Evolutionary conservation across 2,329 filamentous ascomycete genomes (phyloP).

Genomic region (Neophaeococcomyces aloes): DNA sequence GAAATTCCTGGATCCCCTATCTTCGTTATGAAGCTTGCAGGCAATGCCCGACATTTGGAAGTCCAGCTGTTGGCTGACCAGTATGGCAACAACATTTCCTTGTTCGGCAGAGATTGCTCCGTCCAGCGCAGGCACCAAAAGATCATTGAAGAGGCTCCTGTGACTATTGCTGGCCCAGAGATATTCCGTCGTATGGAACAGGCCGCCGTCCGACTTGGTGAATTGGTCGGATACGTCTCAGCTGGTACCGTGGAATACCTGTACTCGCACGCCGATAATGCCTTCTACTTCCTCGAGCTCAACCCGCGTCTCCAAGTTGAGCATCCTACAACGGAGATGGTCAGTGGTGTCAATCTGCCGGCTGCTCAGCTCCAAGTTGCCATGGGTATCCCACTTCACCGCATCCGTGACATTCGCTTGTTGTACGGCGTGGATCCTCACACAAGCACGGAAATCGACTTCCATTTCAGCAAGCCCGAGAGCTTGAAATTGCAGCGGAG

Average conservation of each 20-base stretch:
- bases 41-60: slow-evolving; percentile 91
- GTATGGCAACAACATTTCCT: slow-evolving; percentile 98
- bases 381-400: slow-evolving; percentile 93
- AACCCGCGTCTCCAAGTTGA: slow-evolving; percentile 99
- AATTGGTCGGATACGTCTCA: slow-evolving; percentile 93
- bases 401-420: slow-evolving; percentile 90
- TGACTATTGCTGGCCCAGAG: slow-evolving; percentile 79
- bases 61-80: slow-evolving; percentile 96
- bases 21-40: slow-evolving; percentile 99
- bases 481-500: slow-evolving; percentile 77
- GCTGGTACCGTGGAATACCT: slow-evolving; percentile 98
- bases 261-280: slow-evolving; percentile 94
- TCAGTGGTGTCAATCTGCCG: slow-evolving; percentile 91
- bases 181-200: slow-evolving; percentile 97
- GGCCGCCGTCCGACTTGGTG: slow-evolving; percentile 85
- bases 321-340: slow-evolving; percentile 99
- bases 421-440: slow-evolving; percentile 93
- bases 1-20: slow-evolving; percentile 98
- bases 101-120: slow-evolving; percentile 97
- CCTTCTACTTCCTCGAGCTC: slow-evolving; percentile 98
- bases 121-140: slow-evolving; percentile 98
- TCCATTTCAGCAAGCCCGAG: slow-evolving; percentile 81
- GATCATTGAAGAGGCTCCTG: slow-evolving; percentile 97
- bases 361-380: slow-evolving; percentile 97
- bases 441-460: slow-evolving; percentile 79